Base-by-base conservation (phyloP, 1,284 basidiomycete genomes). In the Rugosomyces carneus region DNA sequence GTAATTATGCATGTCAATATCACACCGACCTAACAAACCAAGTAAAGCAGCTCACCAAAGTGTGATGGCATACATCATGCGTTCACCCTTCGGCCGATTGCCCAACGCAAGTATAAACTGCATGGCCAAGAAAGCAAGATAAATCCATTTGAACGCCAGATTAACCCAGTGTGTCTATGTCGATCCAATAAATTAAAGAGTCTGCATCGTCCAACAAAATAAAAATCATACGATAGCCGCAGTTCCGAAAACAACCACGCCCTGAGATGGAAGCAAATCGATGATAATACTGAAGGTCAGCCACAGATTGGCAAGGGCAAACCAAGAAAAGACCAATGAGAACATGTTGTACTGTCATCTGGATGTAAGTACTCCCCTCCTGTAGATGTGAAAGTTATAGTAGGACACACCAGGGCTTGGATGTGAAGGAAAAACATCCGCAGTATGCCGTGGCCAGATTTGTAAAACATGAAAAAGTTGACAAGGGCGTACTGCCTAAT, bases 361-460 rank as follows among this genome's bases (percentile, higher is more conserved):
- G 21, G 21, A 23, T 23, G 21, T n/a, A n/a, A n/a, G n/a, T n/a
- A n/a, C n/a, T n/a, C n/a, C n/a, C n/a, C n/a, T n/a, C n/a, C n/a
- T n/a, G n/a, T n/a, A n/a, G n/a, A n/a, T n/a, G n/a, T n/a, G n/a
- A n/a, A n/a, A n/a, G n/a, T n/a, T n/a, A n/a, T n/a, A n/a, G n/a
- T n/a, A n/a, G n/a, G 6, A 73, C 83, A 52, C 59, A 90, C 89
- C 40, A 96, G 48, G 40, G 83, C 93, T 67, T 99, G 95, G 29
- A 98, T 63, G 61, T 97, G 94, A 66, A 98, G 82, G 72, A 96
- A 93, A 71, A 97, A 82, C 85, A 93, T 89, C 55, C 89, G 80
- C 56, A 92, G 80, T 47, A 85, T 75, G 29, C 84, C 83, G 57
- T 93, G 91, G n/a, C 81, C 76, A 34, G 89, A 91, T 60, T 78